Percentiles rank a stretch among this genome's conserved stretches.
Conservation (phyloP, 1,139 yeast genomes). For the Candida sanyaensis region DNA sequence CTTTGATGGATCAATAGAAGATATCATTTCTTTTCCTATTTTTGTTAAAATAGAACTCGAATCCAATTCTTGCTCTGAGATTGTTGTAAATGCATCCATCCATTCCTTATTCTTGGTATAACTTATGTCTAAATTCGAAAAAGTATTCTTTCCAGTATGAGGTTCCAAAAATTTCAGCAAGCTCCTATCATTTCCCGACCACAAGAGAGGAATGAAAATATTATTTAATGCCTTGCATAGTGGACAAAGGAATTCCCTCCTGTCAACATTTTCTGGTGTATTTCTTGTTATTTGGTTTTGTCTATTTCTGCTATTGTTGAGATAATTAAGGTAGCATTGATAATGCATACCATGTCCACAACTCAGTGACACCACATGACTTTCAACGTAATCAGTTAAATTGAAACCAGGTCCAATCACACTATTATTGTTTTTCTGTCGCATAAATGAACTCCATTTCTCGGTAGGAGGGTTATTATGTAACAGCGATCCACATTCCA, state of each 20-base stretch:
- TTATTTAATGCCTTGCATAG: conserved; percentile 87
- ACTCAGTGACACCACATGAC: conserved; percentile 64
- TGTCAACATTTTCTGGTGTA: conserved; percentile 71
- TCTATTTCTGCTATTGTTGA: conserved; percentile 52
- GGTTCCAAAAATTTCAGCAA: conserved; percentile 22
- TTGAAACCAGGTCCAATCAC: conserved; percentile 78
- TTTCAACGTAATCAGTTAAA: conserved; percentile 36
- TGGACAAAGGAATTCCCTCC: conserved; percentile 83
- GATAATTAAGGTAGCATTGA: conserved; percentile 69
- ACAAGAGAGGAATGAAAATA: conserved; percentile 74
- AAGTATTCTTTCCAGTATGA: conserved; percentile 10
- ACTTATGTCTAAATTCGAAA: conserved; percentile 15
- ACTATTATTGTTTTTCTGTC: conserved; percentile 32
- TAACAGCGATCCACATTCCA: neutral
- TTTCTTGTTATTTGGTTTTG: conserved; percentile 80
- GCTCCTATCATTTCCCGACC: conserved; percentile 42
- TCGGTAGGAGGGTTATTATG: conserved; percentile 24
- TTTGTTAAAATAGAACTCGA: conserved; percentile 26
- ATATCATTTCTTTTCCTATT: conserved; percentile 30
- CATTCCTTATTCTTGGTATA: conserved; percentile 22
- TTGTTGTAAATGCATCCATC: conserved; percentile 25
- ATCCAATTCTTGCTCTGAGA: conserved; percentile 26
- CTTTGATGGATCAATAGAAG: conserved; percentile 11
- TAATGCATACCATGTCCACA: conserved; percentile 97
- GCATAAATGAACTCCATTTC: conserved; percentile 41